Conservation (phyloP, 2,329 filamentous ascomycete species). For the Verticillium albo-atrum region DNA sequence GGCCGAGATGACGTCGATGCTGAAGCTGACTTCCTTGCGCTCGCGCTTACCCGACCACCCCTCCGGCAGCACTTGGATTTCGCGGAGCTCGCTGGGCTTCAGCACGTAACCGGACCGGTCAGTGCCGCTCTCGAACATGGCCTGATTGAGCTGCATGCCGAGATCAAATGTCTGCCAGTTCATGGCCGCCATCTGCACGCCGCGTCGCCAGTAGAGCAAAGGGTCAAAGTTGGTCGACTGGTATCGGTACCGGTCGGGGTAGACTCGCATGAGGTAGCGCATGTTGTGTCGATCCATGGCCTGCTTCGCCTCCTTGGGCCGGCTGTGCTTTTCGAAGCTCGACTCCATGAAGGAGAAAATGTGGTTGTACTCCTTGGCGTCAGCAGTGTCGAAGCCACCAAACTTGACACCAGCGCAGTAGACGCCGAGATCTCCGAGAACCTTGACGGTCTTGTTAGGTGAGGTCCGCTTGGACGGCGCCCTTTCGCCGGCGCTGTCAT, state of each 20-base stretch:
- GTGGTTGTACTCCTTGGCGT: constrained; percentile 87
- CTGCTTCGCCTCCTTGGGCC: constrained; percentile 69
- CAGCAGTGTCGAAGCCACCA: constrained; percentile 69
- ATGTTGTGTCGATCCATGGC: constrained; percentile 86
- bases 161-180: constrained; percentile 99
- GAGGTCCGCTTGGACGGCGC: constrained; percentile 53
- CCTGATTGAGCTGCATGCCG: constrained; percentile 92
- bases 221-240: constrained; percentile 94
- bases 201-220: constrained; percentile 86
- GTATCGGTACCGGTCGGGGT: constrained; percentile 77
- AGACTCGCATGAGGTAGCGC: constrained; percentile 87
- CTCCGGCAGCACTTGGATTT: constrained; percentile 56
- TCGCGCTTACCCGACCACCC: constrained; percentile 60
- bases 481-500: constrained; percentile 63
- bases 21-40: constrained; percentile 79
- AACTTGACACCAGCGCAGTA: constrained; percentile 75
- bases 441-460: constrained; percentile 76
- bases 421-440: constrained; percentile 81
- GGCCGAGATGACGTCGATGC: constrained; percentile 85
- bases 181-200: constrained; percentile 94
- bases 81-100: constrained; percentile 82
- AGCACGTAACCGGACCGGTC: constrained; percentile 90
- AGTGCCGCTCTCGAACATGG: constrained; percentile 89
- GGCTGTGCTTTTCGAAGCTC: constrained; percentile 77
- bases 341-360: constrained; percentile 93